phyloP scores from a whole-genome alignment of 148 eudicot species.

The Diospyros kaki region DNA sequence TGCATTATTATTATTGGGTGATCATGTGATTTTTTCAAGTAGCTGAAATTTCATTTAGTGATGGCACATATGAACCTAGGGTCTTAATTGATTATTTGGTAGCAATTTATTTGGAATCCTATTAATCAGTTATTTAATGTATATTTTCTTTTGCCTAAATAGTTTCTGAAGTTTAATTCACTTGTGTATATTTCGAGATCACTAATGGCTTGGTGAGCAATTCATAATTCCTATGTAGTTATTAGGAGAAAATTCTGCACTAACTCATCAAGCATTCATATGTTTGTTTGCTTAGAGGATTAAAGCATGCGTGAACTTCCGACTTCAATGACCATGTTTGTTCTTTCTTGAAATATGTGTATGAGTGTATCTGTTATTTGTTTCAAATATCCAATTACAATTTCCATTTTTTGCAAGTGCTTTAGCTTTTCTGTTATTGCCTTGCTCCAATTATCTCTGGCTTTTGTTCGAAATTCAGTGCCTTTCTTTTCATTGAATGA shows the following conservation, averaged over 20 bases:
- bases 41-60: slow-evolving; percentile 30
- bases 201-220: neutral
- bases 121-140: too few species aligned
- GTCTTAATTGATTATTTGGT: neutral
- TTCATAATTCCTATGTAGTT: neutral
- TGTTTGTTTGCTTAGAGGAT: neutral
- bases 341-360: too few species aligned
- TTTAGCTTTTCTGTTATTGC: too few species aligned
- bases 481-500: neutral
- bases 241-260: neutral
- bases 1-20: slow-evolving; percentile 32
- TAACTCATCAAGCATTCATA: neutral
- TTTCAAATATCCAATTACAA: too few species aligned
- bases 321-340: too few species aligned
- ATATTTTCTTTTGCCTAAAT: too few species aligned
- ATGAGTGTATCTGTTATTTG: too few species aligned
- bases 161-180: too few species aligned
- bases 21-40: slow-evolving; percentile 13
- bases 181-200: too few species aligned
- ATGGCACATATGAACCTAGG: slow-evolving; percentile 12
- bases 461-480: neutral
- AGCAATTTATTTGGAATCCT: neutral
- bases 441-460: too few species aligned
- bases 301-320: neutral
- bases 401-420: too few species aligned